A percentile compares a stretch with the other conserved stretches of the same genome.
Conservation (phyloP, 176 grass and related monocot genomes). For the Urochloa ruziziensis region DNA sequence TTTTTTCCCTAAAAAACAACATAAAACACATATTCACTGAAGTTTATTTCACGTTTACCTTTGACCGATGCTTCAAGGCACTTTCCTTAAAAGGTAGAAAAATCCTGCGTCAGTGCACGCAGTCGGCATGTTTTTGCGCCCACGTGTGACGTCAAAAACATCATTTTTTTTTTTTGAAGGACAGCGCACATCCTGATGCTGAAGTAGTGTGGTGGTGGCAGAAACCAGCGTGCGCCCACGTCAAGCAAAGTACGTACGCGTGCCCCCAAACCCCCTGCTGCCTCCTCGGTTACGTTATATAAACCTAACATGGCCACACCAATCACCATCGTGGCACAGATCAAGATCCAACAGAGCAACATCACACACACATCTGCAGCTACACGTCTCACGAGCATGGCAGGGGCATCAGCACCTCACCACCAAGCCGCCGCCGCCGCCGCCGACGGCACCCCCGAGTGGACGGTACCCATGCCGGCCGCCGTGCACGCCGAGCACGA, state of each 20-base stretch:
- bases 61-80: no score
- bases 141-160: no score
- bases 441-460: background rate
- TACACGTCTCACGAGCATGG: background rate
- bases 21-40: no score
- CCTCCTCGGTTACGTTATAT: conserved; percentile 23
- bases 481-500: conserved; percentile 25
- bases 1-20: background rate
- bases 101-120: background rate
- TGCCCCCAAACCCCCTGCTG: background rate
- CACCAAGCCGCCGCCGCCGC: background rate
- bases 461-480: conserved; percentile 43
- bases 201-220: background rate
- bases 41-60: no score
- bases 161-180: no score
- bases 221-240: conserved; percentile 16
- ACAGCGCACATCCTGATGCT: background rate
- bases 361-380: background rate
- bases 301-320: background rate
- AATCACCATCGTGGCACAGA: background rate
- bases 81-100: no score
- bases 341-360: background rate
- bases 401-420: conserved; percentile 5
- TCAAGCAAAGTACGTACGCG: background rate
- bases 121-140: background rate